A percentile compares a stretch with the other conserved stretches of the same genome.
These are phyloP conservation scores for Trichophyton simii DNA, from an alignment of 2,329 filamentous ascomycete species.

Conservation along the genomic window DNA sequence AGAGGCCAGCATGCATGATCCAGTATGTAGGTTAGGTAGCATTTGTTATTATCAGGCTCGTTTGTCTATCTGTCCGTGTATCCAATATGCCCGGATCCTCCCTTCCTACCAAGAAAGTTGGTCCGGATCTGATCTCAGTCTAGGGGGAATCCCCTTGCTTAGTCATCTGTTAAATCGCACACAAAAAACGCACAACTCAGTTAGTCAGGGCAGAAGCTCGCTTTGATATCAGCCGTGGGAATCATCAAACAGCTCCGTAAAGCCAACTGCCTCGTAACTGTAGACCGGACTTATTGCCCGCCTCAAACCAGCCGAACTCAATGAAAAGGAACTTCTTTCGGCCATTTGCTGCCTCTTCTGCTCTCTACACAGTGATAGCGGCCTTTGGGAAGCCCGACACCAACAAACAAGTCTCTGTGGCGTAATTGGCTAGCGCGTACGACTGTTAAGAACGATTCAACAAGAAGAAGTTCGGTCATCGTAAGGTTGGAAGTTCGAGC, in stretches of 20 bases:
- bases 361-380: background rate
- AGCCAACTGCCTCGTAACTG: too few relatives aligned
- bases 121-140: too few relatives aligned
- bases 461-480: background rate
- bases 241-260: too few relatives aligned
- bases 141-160: background rate
- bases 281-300: background rate
- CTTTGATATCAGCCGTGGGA: background rate
- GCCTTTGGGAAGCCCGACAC: background rate
- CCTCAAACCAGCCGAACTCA: background rate
- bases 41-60: too few relatives aligned
- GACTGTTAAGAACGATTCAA: slow-evolving; percentile 3
- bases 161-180: background rate
- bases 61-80: too few relatives aligned
- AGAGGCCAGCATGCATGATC: too few relatives aligned
- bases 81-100: too few relatives aligned
- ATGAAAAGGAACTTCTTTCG: background rate
- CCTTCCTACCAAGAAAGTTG: too few relatives aligned
- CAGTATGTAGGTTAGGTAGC: too few relatives aligned
- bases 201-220: background rate
- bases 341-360: background rate
- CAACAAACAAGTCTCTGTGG: slow-evolving; percentile 7
- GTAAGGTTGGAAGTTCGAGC: slow-evolving; percentile 30
- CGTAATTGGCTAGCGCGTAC: slow-evolving; percentile 7
- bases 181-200: background rate